Evolutionary conservation across 2,329 filamentous ascomycete species (phyloP).

Genomic region (Cylindrodendrum hubeiense): DNA sequence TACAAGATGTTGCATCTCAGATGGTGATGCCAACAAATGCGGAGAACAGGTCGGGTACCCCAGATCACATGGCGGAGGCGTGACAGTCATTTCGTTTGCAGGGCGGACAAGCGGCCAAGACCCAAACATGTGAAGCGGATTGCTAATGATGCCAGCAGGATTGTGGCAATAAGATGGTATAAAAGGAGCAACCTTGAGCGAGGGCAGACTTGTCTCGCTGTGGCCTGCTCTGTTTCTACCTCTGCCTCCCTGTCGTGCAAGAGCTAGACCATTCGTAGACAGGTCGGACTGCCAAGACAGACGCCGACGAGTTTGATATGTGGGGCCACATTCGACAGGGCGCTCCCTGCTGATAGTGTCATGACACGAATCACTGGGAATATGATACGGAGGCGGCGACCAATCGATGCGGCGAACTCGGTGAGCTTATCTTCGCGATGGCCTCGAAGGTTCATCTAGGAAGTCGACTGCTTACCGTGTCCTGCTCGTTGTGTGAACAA

Average conservation of each 20-base stretch:
- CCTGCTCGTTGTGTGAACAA: not conserved
- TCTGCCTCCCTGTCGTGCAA: not conserved
- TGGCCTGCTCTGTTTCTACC: not conserved
- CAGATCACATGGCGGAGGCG: not conserved
- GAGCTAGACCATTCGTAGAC: not conserved
- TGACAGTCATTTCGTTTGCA: not conserved
- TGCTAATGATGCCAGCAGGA: not conserved
- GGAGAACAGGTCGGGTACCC: not conserved
- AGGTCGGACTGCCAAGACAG: not conserved
- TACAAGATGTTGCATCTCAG: not conserved
- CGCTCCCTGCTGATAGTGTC: not conserved
- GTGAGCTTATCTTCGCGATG: not conserved
- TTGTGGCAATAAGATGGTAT: not conserved
- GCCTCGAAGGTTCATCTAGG: not conserved
- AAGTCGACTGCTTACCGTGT: not conserved
- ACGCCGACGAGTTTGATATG: not conserved
- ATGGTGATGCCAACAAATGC: not conserved
- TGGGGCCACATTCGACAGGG: not conserved
- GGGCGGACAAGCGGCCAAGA: no score
- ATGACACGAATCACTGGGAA: not conserved
- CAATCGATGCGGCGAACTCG: not conserved
- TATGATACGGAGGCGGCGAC: not conserved
- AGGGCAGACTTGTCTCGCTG: not conserved
- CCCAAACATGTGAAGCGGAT: not conserved
- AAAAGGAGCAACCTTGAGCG: not conserved